Percentiles rank a stretch among this genome's conserved stretches.
These are phyloP conservation scores for Fusarium torreyae DNA, from an alignment of 2,329 filamentous ascomycete species.

Conservation along the genomic window DNA sequence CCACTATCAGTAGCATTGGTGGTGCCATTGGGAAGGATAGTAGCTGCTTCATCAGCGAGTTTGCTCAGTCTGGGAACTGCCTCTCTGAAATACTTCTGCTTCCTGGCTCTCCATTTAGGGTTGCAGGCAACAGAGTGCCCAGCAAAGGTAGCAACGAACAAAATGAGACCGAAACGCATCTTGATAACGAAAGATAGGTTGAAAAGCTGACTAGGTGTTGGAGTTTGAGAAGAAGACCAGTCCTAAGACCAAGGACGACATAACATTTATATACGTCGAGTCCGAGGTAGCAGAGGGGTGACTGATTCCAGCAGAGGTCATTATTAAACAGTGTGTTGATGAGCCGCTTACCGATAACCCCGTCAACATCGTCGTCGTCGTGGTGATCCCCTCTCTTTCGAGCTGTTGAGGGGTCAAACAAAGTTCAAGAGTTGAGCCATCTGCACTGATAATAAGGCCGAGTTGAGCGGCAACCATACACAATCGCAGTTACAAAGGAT, in stretches of 20 bases:
- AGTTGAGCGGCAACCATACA: not conserved
- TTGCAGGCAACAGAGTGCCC: slow-evolving; percentile 14
- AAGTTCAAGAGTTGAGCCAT: not conserved
- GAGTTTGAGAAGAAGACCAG: not conserved
- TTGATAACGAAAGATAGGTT: not conserved
- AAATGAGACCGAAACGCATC: slow-evolving; percentile 21
- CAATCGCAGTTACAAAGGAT: not conserved
- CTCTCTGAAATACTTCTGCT: not conserved
- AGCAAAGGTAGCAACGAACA: slow-evolving; percentile 17
- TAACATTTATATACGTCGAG: slow-evolving; percentile 13
- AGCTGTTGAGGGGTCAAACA: not conserved
- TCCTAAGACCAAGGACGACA: not conserved
- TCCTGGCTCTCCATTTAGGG: slow-evolving; percentile 1
- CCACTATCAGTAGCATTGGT: not conserved
- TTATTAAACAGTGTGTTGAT: not conserved
- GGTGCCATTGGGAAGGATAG: not conserved
- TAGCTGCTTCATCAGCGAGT: not conserved
- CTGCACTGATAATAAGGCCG: not conserved
- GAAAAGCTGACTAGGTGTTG: not conserved
- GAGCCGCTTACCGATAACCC: not conserved
- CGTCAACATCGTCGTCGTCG: not conserved
- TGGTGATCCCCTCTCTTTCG: slow-evolving; percentile 1
- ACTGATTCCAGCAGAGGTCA: not conserved
- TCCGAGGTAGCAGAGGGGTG: not conserved
- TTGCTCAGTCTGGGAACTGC: too few species aligned